Conservation (phyloP, 805 yeast genomes). For the Maudiozyma barnettii region DNA sequence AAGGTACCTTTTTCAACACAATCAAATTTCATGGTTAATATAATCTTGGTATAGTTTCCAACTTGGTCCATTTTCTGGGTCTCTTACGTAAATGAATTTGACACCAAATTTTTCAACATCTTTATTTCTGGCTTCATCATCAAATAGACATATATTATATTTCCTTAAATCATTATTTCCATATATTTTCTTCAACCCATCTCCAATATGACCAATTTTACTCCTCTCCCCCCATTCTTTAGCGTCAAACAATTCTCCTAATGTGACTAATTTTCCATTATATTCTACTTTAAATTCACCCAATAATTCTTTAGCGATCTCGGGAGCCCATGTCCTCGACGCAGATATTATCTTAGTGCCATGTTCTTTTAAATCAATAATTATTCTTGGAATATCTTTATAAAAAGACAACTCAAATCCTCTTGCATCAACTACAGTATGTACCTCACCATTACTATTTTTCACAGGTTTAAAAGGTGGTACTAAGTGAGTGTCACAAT, state of each 20-base stretch:
- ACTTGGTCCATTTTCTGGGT: slow-evolving; percentile 49
- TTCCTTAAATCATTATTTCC: slow-evolving; percentile 43
- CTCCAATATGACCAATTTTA: slow-evolving; percentile 46
- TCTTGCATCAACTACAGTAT: slow-evolving; percentile 25
- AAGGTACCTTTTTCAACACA: no score
- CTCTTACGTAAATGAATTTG: slow-evolving; percentile 52
- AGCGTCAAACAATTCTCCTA: slow-evolving; percentile 39
- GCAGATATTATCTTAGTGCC: slow-evolving; percentile 56
- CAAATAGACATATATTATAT: slow-evolving; percentile 42
- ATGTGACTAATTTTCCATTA: slow-evolving; percentile 27
- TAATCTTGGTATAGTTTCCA: slow-evolving; percentile 43
- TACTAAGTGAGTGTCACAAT: slow-evolving; percentile 29
- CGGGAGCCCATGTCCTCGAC: slow-evolving; percentile 70
- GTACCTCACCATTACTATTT: slow-evolving; percentile 22
- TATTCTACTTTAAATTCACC: slow-evolving; percentile 40
- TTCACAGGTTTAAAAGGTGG: slow-evolving; percentile 27
- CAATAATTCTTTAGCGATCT: slow-evolving; percentile 60
- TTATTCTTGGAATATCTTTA: slow-evolving; percentile 57
- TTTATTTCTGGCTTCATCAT: slow-evolving; percentile 68
- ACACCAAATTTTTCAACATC: slow-evolving; percentile 70
- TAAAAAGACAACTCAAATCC: slow-evolving; percentile 53
- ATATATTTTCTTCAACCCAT: slow-evolving; percentile 44
- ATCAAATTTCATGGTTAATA: neutral
- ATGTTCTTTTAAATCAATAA: slow-evolving; percentile 41
- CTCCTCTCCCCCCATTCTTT: slow-evolving; percentile 63